Conservation (phyloP, 306 rosid species). For the Calophaca sinica region DNA sequence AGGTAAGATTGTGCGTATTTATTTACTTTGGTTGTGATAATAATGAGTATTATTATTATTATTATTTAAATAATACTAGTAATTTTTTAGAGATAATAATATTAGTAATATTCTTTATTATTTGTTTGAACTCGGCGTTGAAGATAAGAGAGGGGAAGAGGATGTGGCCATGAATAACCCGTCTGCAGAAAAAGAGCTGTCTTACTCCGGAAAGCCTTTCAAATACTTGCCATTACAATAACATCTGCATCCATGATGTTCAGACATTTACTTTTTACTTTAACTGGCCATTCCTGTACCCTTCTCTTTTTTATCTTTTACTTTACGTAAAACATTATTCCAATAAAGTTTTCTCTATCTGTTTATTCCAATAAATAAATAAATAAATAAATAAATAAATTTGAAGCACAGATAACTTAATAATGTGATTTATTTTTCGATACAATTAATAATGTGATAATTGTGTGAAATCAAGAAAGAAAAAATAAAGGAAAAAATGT, state of each 20-base stretch:
- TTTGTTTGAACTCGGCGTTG: conserved; percentile 32
- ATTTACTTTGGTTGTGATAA: neutral
- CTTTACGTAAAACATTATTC: neutral
- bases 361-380: neutral
- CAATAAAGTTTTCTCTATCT: too few species aligned
- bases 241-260: neutral
- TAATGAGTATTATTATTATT: too few species aligned
- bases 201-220: conserved; percentile 55
- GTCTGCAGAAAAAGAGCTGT: conserved; percentile 58
- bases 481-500: neutral
- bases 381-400: neutral
- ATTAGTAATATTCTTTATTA: neutral
- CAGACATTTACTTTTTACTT: conserved; percentile 48
- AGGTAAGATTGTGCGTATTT: conserved; percentile 35
- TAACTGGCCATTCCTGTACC: neutral
- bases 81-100: neutral
- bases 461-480: neutral
- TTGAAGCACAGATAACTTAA: neutral
- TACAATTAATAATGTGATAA: too few species aligned
- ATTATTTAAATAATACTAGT: neutral
- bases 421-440: neutral
- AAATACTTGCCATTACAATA: conserved; percentile 36
- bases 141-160: conserved; percentile 53
- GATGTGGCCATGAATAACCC: conserved; percentile 79
- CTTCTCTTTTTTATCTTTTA: neutral